Base-by-base conservation (phyloP, 2,329 filamentous ascomycete species). In the Paracamarosporium sp. region DNA sequence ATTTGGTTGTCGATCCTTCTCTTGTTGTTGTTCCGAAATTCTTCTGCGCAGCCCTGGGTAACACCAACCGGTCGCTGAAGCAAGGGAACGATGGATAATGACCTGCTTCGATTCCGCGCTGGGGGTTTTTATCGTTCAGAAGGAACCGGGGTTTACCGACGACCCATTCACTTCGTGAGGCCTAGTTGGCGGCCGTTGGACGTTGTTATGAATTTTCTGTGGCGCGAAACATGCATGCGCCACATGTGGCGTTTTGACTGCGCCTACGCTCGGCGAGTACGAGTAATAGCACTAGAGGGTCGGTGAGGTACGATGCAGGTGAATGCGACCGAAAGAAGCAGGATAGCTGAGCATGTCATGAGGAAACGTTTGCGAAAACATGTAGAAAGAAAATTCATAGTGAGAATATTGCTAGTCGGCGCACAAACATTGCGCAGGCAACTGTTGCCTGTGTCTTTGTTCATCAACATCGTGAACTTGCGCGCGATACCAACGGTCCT, bases 391-490 rank as follows among this genome's bases (percentile, higher is more conserved):
- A 40, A 40, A 40, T 17, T 12, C 28, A 15, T 22, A 28, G 44
- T 17, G 44, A 33, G 9, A 27, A 15, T 11, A 2, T 15, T 25
- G 13, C 8, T 25, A 15, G 20, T 25, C 47, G 24, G 33, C 25
- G 22, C 47, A 50, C 31, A 51, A 31, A 20, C 24, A 8, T 51
- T 51, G 48, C 48, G 48, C 48, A 30, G 41, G 48, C 36, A n/a
- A 15, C 12, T 33, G 50, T 27, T 43, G 50, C 50, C 50, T 52
- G 33, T 25, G 17, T 24, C 17, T 7, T 48, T 35, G 6, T 15
- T 22, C 33, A 50, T 50, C 33, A 28, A 15, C 33, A 30, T 30
- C 22, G 22, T 38, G 24, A 28, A 9, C 33, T 38, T 45, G 50
- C 28, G 38, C 50, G 31, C n/a, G 36, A 53, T 20, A 17, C 30